Conservation (phyloP, 2,329 filamentous ascomycete genomes). For the Escovopsis sp. region DNA sequence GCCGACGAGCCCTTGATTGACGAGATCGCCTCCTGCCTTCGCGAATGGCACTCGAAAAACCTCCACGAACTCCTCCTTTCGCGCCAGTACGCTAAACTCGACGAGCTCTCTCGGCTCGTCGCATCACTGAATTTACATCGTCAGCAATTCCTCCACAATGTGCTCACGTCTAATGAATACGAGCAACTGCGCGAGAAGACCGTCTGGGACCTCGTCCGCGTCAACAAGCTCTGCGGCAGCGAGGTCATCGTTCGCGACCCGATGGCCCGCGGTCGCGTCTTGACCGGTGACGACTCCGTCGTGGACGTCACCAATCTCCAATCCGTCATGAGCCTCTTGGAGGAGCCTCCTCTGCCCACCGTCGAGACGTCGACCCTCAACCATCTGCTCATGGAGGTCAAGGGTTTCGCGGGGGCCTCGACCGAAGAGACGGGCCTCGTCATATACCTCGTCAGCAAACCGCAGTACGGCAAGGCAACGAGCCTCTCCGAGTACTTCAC, state of each 20-base stretch:
- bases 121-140: conserved; percentile 71
- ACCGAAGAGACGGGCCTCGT: conserved; percentile 63
- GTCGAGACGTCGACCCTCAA: conserved; percentile 60
- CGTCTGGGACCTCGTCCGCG: conserved; percentile 87
- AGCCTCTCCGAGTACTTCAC: conserved; percentile 73
- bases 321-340: conserved; percentile 87
- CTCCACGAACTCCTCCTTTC: conserved; percentile 80
- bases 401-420: conserved; percentile 62
- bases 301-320: conserved; percentile 84
- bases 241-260: conserved; percentile 94
- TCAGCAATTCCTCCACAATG: conserved; percentile 84
- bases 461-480: conserved; percentile 44
- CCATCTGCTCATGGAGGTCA: conserved; percentile 72
- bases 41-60: conserved; percentile 97
- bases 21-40: conserved; percentile 89
- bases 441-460: conserved; percentile 63
- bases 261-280: conserved; percentile 62
- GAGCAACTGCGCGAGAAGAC: conserved; percentile 69
- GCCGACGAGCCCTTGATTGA: conserved; percentile 83
- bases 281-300: conserved; percentile 86
- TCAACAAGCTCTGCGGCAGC: conserved; percentile 86
- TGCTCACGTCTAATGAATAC: conserved; percentile 78
- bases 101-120: conserved; percentile 68
- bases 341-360: conserved; percentile 58
- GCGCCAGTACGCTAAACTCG: conserved; percentile 66